phyloP scores from a whole-genome alignment of 2,329 filamentous ascomycete genomes.

The Epichloe aotearoae region DNA sequence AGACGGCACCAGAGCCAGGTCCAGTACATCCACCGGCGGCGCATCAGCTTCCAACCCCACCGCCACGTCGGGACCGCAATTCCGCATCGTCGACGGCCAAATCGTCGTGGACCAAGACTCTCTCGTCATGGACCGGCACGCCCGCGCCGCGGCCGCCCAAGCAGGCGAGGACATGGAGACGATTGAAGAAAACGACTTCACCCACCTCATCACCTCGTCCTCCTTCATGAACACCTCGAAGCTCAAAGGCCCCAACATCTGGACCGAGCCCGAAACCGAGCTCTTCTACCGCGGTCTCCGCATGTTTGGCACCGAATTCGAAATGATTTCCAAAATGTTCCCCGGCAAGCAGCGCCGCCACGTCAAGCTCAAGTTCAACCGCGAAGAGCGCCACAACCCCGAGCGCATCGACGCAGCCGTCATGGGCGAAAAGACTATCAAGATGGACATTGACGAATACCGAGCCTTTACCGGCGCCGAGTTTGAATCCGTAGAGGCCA shows the following conservation, averaged over 20 bases:
- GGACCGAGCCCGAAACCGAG: conserved; percentile 59
- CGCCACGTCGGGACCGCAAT: conserved; percentile 33
- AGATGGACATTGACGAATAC: conserved; percentile 49
- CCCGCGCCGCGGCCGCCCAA: conserved; percentile 39
- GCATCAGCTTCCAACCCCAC: conserved; percentile 8
- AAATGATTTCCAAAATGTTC: conserved; percentile 68
- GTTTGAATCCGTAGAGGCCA: conserved; percentile 41
- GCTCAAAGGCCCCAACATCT: conserved; percentile 49
- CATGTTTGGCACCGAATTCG: conserved; percentile 74
- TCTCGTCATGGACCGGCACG: conserved; percentile 55
- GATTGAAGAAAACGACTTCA: conserved; percentile 69
- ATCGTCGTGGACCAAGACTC: conserved; percentile 59
- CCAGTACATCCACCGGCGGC: conserved; percentile 4
- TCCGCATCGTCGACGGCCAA: conserved; percentile 56
- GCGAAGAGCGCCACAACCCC: conserved; percentile 59
- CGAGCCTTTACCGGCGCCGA: conserved; percentile 37
- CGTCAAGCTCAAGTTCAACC: conserved; percentile 72
- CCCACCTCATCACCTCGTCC: conserved; percentile 52
- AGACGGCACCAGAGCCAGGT: conserved; percentile 3
- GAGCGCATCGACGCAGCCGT: conserved; percentile 50
- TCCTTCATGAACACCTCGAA: conserved; percentile 52
- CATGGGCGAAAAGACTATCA: conserved; percentile 42
- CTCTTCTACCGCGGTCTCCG: conserved; percentile 62
- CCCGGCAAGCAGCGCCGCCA: conserved; percentile 56
- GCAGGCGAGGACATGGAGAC: conserved; percentile 42